Evolutionary conservation across 768 basidiomycete species (phyloP).

Genomic region (Panaeolus cyanescens): DNA sequence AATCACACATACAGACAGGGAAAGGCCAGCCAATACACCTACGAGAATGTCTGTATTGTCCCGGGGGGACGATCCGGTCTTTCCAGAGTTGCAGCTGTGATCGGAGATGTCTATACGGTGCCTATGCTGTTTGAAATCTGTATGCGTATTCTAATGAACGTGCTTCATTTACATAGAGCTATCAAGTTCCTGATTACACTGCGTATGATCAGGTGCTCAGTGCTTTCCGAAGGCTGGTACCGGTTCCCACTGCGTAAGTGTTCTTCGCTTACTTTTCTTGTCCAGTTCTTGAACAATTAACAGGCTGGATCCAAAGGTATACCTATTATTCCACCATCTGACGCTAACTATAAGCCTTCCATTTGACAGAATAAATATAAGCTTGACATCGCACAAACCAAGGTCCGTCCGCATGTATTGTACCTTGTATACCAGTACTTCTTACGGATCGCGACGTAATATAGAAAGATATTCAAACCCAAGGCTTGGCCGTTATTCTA

Average conservation of each 20-base stretch:
- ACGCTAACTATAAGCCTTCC: background rate
- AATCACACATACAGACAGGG: constrained; percentile 85
- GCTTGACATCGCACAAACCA: constrained; percentile 79
- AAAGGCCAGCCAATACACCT: constrained; percentile 84
- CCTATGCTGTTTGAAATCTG: constrained; percentile 14
- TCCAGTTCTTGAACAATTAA: background rate
- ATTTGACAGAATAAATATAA: constrained; percentile 63
- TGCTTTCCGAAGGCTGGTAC: constrained; percentile 87
- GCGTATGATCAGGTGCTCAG: constrained; percentile 84
- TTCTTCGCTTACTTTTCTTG: constrained; percentile 4
- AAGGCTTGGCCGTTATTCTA: constrained; percentile 83
- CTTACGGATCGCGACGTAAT: constrained; percentile 36
- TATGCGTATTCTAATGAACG: background rate
- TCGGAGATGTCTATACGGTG: constrained; percentile 87
- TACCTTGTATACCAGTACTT: constrained; percentile 18
- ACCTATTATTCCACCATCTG: background rate
- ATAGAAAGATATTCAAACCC: constrained; percentile 77
- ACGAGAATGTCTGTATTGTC: constrained; percentile 92
- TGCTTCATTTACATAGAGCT: constrained; percentile 50
- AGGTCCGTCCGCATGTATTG: constrained; percentile 37
- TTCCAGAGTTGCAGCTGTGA: constrained; percentile 88
- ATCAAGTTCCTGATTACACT: constrained; percentile 92
- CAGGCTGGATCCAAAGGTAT: constrained; percentile 45
- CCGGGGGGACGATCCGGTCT: constrained; percentile 92
- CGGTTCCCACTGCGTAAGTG: constrained; percentile 84